These are phyloP conservation scores for Aureobasidium uvarum DNA, from an alignment of 2,329 filamentous ascomycete genomes.

Conservation along the genomic window DNA sequence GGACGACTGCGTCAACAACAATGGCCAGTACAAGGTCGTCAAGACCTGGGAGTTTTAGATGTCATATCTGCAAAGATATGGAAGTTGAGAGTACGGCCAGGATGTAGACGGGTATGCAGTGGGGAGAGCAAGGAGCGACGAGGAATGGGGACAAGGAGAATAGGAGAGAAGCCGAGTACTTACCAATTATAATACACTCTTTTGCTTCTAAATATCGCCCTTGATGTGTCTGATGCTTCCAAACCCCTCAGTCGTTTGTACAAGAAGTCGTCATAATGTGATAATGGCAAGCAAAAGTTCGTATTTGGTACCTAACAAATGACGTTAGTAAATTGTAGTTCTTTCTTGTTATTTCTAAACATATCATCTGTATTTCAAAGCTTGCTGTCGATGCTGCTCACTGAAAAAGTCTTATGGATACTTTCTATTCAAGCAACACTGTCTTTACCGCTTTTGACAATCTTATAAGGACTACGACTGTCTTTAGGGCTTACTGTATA, in stretches of 20 bases:
- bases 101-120: neutral
- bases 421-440: neutral
- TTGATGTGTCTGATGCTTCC: neutral
- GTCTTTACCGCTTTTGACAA: neutral
- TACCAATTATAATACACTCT: too few relatives aligned
- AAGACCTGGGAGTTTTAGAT: slow-evolving; percentile 6
- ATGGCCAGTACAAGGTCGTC: slow-evolving; percentile 12
- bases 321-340: neutral
- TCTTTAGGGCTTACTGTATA: neutral
- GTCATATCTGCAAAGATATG: neutral
- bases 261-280: too few relatives aligned
- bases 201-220: neutral
- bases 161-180: too few relatives aligned
- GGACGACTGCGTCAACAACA: slow-evolving; percentile 5
- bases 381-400: neutral
- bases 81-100: neutral
- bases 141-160: neutral
- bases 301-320: neutral
- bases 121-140: too few relatives aligned
- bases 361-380: neutral
- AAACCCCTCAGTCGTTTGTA: too few relatives aligned
- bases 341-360: neutral
- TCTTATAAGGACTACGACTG: neutral
- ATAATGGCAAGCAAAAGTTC: too few relatives aligned
- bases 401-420: neutral